Base-by-base conservation (phyloP, 1,139 yeast species). In the Suhomyces taliae region DNA sequence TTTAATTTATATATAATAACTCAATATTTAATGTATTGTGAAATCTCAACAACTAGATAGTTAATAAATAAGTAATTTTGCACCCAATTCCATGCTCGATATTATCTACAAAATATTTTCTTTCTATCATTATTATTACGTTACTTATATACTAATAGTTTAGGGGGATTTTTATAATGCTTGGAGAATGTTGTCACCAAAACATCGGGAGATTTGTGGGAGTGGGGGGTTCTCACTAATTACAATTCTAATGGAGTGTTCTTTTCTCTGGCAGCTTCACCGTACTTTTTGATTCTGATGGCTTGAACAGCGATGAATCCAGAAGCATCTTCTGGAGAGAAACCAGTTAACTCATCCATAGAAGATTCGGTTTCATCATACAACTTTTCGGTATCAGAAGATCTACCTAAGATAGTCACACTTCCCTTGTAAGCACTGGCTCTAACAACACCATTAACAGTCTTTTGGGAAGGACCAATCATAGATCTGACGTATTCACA, bases 291-390 rank as follows among this genome's bases (percentile, higher is more conserved):
- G 68, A 93, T 87, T 81, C 99, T 90, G 70, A 93, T 93, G 54
- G 98, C 88, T 80, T 93, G 97, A 59, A 93, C 96, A 60, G 97
- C 90, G 72, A 93, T 93, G 82, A 93, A 93, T 49, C 99, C 99
- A 54, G 95, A 78, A 53, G 99, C 90, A 70, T 93, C 98, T 69
- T 88, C 91, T 53, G 99, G 99, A 62, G 90, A 86, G 80, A 93
- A 93, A 50, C 97, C 99, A 50, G 98, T 91, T 65, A 93, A 84
- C 76, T 93, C 98, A 72, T 93, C 99, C 99, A 93, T 93, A 15
- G 98, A 91, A 26, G 98, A 90, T 71, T 91, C 97, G 52, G 97
- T 90, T 57, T 96, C 97, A 69, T 93, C 98, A 70, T 93, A 93
- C 61, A 93, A 82, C 76, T 90, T 91, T 76, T 91, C 98, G 52